Percentiles rank a stretch among this genome's conserved stretches.
Evolutionary conservation across 805 yeast genomes (phyloP).

Genomic region (Wickerhamiella occidentalis): DNA sequence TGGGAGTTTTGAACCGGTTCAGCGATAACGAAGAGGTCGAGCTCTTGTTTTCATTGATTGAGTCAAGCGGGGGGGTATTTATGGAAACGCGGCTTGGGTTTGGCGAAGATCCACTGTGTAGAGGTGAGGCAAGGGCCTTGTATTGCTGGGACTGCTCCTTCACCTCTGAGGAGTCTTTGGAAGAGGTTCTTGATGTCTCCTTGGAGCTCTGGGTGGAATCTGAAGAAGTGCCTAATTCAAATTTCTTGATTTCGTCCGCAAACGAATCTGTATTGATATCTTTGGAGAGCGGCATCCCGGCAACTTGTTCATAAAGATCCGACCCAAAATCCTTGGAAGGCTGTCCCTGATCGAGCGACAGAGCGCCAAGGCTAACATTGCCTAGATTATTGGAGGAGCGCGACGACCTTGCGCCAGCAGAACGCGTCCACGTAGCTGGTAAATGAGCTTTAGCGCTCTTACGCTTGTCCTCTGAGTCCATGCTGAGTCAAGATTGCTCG

Average conservation of each 20-base stretch:
- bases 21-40: not conserved
- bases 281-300: constrained; percentile 4
- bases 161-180: not conserved
- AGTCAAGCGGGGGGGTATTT: not conserved
- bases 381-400: not conserved
- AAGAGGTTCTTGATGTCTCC: not conserved
- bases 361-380: constrained; percentile 4
- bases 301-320: constrained; percentile 5
- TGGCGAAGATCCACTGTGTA: not conserved
- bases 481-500: constrained; percentile 7
- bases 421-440: constrained; percentile 9
- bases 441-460: constrained; percentile 10
- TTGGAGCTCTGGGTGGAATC: constrained; percentile 5
- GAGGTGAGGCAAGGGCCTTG: not conserved
- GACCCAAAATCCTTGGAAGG: constrained; percentile 3
- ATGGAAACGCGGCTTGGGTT: not conserved
- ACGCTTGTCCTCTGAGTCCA: constrained; percentile 12
- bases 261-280: not conserved
- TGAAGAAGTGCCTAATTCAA: not conserved
- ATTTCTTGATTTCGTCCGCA: constrained; percentile 3
- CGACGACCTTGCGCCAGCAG: not conserved
- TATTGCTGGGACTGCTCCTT: not conserved
- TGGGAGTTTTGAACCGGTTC: not conserved
- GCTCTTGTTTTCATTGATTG: constrained; percentile 2
- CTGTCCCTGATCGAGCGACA: constrained; percentile 6